These are phyloP conservation scores for Cryoendolithus antarcticus DNA, from an alignment of 2,329 filamentous ascomycete genomes.

Conservation along the genomic window DNA sequence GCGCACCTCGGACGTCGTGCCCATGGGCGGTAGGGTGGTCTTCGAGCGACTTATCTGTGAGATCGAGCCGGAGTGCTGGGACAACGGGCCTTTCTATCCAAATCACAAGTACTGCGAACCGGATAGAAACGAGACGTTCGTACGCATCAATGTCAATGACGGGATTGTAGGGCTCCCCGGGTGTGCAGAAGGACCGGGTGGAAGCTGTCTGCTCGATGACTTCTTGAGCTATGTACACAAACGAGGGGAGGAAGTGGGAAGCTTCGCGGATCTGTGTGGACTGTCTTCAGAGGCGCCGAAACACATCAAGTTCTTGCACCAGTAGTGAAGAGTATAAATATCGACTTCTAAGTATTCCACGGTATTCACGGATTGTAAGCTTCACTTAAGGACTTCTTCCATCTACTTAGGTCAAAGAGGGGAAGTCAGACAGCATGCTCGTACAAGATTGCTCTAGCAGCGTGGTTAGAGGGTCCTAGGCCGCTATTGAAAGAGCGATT, in stretches of 20 bases:
- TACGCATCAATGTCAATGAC: constrained; percentile 47
- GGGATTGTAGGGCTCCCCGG: constrained; percentile 38
- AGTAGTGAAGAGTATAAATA: constrained; percentile 14
- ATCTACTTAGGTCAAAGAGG: no score
- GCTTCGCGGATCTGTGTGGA: constrained; percentile 38
- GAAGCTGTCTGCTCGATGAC: constrained; percentile 34
- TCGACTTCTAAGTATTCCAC: no score
- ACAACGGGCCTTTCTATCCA: constrained; percentile 17
- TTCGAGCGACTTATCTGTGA: constrained; percentile 41
- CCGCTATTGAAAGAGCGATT: no score
- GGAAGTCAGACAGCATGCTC: no score
- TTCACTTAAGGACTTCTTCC: no score
- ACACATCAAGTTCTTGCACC: constrained; percentile 39
- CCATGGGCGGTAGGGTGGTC: constrained; percentile 45
- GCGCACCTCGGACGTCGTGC: constrained; percentile 43
- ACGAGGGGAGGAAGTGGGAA: constrained; percentile 31
- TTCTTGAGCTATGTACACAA: constrained; percentile 31
- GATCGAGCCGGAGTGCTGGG: constrained; percentile 11
- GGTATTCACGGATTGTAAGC: no score
- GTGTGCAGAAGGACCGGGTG: constrained; percentile 35
- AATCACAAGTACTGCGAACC: constrained; percentile 19
- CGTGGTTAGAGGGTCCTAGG: no score
- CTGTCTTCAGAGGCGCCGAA: constrained; percentile 28
- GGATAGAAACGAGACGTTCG: constrained; percentile 22
- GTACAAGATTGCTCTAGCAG: no score